phyloP scores from a whole-genome alignment of 108 stramenopile species.

The Aurantiochytrium sp. region DNA sequence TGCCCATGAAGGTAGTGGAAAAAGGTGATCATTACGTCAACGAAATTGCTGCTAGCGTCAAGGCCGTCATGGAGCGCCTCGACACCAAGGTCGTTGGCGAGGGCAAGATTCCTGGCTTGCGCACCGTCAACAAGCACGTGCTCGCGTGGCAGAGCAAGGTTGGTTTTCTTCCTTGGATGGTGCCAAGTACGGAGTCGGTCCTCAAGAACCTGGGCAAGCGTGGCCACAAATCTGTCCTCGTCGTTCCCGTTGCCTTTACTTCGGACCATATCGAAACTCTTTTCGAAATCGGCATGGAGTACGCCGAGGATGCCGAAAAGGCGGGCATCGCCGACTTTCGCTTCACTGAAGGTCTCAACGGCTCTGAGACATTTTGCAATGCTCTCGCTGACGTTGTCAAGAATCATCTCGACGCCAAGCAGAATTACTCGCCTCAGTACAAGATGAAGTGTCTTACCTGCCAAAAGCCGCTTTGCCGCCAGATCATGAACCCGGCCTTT shows the following conservation, averaged over 20 bases:
- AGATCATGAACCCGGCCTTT: conserved; percentile 22
- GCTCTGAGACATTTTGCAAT: conserved; percentile 74
- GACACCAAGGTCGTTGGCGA: not conserved
- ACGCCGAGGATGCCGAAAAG: conserved; percentile 88
- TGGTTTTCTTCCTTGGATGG: conserved; percentile 95
- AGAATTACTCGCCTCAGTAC: conserved; percentile 28
- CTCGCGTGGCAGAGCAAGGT: conserved; percentile 79
- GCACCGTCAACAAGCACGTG: conserved; percentile 11
- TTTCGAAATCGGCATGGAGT: conserved; percentile 99
- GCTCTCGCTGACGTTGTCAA: conserved; percentile 93
- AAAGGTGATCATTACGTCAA: conserved; percentile 16
- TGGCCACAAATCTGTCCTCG: conserved; percentile 85
- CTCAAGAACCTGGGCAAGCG: conserved; percentile 71
- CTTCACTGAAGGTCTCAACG: conserved; percentile 87
- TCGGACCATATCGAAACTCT: conserved; percentile 99
- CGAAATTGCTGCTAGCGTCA: conserved; percentile 18
- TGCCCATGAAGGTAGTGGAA: conserved; percentile 22
- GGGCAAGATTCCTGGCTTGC: not conserved
- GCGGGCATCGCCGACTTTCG: conserved; percentile 80
- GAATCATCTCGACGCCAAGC: conserved; percentile 48
- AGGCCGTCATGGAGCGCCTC: conserved; percentile 4
- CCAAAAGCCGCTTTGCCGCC: not conserved
- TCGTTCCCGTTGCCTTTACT: conserved; percentile 95
- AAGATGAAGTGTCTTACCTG: conserved; percentile 14
- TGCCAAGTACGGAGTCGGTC: conserved; percentile 92